These are phyloP conservation scores for Leccinum longicurvipes DNA, from an alignment of 768 basidiomycete genomes.

Conservation along the genomic window DNA sequence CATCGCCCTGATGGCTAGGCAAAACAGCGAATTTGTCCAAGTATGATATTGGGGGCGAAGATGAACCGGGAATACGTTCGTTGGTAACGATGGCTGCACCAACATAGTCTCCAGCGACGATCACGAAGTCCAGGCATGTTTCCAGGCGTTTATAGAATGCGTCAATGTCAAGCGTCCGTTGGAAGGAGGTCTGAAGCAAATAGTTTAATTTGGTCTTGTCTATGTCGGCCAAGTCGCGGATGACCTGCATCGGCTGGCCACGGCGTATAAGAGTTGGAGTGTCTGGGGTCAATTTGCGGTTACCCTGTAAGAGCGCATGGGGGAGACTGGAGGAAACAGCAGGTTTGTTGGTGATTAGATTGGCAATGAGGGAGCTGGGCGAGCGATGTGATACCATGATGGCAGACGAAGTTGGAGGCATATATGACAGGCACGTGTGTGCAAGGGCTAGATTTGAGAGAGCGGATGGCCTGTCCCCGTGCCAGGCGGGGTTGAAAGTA, in stretches of 20 bases:
- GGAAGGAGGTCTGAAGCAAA: slow-evolving; percentile 89
- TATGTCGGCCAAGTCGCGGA: slow-evolving; percentile 66
- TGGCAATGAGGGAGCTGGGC: slow-evolving; percentile 91
- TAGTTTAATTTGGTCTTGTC: slow-evolving; percentile 71
- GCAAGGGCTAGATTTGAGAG: slow-evolving; percentile 84
- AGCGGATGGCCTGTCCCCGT: slow-evolving; percentile 73
- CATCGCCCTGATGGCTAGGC: slow-evolving; percentile 93
- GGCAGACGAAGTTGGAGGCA: slow-evolving; percentile 92
- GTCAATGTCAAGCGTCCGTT: slow-evolving; percentile 62
- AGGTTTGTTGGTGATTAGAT: slow-evolving; percentile 97
- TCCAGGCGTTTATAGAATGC: slow-evolving; percentile 81
- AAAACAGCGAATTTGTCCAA: slow-evolving; percentile 98
- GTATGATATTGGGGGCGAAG: slow-evolving; percentile 66
- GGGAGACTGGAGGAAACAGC: slow-evolving; percentile 94
- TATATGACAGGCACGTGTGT: slow-evolving; percentile 80
- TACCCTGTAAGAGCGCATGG: slow-evolving; percentile 86
- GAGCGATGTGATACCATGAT: slow-evolving; percentile 98
- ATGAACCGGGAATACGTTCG: slow-evolving; percentile 38
- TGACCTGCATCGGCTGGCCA: slow-evolving; percentile 82
- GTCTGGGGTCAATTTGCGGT: slow-evolving; percentile 79
- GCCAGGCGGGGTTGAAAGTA: slow-evolving; percentile 81
- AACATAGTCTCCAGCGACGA: slow-evolving; percentile 92
- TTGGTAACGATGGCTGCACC: slow-evolving; percentile 93
- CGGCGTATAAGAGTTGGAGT: slow-evolving; percentile 92
- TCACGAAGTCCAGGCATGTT: slow-evolving; percentile 79